phyloP scores from a whole-genome alignment of 345 rosid species.

The Gossypium arboreum region DNA sequence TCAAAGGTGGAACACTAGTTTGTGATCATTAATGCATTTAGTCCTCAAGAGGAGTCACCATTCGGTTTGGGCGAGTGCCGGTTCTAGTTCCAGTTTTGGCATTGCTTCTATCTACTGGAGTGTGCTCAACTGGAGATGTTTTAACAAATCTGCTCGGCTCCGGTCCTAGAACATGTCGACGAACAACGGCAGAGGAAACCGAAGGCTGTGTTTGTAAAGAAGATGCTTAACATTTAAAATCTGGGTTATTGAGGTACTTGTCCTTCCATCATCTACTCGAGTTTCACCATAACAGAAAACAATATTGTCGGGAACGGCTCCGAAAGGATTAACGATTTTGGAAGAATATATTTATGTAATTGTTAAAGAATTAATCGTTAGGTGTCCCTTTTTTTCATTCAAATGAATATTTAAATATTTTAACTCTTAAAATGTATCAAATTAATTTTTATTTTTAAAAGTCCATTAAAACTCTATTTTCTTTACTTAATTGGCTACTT shows the following conservation, averaged over 20 bases:
- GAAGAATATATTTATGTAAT: too few species aligned
- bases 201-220: constrained; percentile 31
- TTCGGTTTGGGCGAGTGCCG: constrained; percentile 24
- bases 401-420: too few species aligned
- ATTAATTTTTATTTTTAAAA: too few species aligned
- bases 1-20: constrained; percentile 32
- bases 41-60: constrained; percentile 20
- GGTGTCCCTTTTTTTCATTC: too few species aligned
- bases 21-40: constrained; percentile 20
- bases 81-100: neutral
- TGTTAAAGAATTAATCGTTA: too few species aligned
- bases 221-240: constrained; percentile 62
- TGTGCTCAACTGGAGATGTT: constrained; percentile 56
- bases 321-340: too few species aligned
- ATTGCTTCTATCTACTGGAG: constrained; percentile 16
- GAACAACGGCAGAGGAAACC: constrained; percentile 33
- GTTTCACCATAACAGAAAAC: constrained; percentile 27
- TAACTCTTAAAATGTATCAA: too few species aligned
- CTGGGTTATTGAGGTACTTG: constrained; percentile 65
- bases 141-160: constrained; percentile 71
- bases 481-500: too few species aligned
- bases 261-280: constrained; percentile 38
- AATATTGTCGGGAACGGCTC: neutral
- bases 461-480: too few species aligned
- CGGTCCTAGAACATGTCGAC: constrained; percentile 24